phyloP scores from a whole-genome alignment of 2,329 filamentous ascomycete genomes.

The Pseudocercospora cruenta region DNA sequence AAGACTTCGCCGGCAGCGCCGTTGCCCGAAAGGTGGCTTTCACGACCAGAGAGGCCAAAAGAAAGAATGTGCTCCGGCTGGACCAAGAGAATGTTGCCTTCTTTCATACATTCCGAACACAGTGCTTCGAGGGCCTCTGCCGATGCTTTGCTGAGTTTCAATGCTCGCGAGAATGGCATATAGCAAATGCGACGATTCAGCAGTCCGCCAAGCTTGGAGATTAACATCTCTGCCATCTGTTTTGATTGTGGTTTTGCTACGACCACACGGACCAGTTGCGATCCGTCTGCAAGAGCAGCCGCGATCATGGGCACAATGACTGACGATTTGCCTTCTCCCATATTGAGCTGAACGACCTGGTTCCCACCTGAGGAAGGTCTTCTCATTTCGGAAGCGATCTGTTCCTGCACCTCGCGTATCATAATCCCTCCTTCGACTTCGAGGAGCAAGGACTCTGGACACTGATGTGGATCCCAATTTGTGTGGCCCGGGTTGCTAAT shows the following conservation, averaged over 20 bases:
- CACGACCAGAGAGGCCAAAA: conserved; percentile 64
- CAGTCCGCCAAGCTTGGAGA: conserved; percentile 59
- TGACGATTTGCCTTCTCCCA: conserved; percentile 72
- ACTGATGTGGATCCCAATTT: conserved; percentile 58
- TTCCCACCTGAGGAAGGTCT: conserved; percentile 55
- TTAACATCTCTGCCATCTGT: conserved; percentile 62
- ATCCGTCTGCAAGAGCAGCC: conserved; percentile 44
- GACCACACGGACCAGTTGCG: conserved; percentile 56
- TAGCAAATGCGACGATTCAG: conserved; percentile 59
- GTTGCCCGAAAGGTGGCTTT: conserved; percentile 57
- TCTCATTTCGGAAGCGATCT: conserved; percentile 65
- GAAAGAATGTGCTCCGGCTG: conserved; percentile 69
- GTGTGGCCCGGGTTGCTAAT: conserved; percentile 53
- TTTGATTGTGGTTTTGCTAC: conserved; percentile 61
- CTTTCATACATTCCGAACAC: conserved; percentile 47
- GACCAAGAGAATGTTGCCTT: conserved; percentile 60
- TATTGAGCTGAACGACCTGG: conserved; percentile 67
- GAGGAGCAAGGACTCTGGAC: conserved; percentile 67
- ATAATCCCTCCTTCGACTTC: conserved; percentile 68
- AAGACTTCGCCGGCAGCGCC: conserved; percentile 45
- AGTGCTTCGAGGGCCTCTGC: conserved; percentile 43
- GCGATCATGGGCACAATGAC: conserved; percentile 70
- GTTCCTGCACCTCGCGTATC: conserved; percentile 64
- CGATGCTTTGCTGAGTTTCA: conserved; percentile 39
- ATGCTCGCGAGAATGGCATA: conserved; percentile 62